phyloP scores from a whole-genome alignment of 1,139 yeast species.

The Lodderomyces metapsilosis region DNA sequence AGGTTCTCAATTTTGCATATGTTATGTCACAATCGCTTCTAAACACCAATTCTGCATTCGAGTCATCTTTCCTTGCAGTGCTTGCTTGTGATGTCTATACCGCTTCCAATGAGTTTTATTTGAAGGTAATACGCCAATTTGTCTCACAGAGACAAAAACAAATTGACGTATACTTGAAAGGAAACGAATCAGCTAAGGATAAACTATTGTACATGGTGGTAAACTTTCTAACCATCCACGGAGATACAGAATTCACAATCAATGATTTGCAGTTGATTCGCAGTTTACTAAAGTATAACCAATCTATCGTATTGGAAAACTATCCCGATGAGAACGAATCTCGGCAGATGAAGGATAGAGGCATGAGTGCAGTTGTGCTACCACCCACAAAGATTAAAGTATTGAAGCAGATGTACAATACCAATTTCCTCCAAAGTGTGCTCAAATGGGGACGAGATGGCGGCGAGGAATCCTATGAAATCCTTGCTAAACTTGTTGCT shows the following conservation, averaged over 20 bases:
- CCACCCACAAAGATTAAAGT: conserved; percentile 13
- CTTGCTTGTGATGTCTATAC: not conserved
- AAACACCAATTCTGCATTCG: not conserved
- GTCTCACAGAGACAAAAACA: not conserved
- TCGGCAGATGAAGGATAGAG: not conserved
- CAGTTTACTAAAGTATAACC: not conserved
- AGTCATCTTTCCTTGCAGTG: not conserved
- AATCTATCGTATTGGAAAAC: conserved; percentile 15
- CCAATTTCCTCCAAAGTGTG: conserved; percentile 23
- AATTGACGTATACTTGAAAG: not conserved
- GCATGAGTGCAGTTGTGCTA: conserved; percentile 10
- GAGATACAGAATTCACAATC: conserved; percentile 14
- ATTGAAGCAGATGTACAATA: conserved; percentile 18
- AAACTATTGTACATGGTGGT: conserved; percentile 12
- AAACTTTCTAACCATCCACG: conserved; percentile 22
- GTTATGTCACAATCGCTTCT: not conserved
- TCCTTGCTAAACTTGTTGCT: not conserved
- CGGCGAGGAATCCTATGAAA: not conserved
- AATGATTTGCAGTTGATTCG: conserved; percentile 24
- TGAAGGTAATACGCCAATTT: not conserved
- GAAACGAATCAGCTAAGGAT: not conserved
- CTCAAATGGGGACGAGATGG: conserved; percentile 14
- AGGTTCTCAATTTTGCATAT: not conserved
- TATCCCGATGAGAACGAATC: conserved; percentile 6
- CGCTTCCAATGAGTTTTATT: not conserved